These are phyloP conservation scores for Phytophthora agathidicida DNA, from an alignment of 352 stramenopile genomes.

Conservation along the genomic window DNA sequence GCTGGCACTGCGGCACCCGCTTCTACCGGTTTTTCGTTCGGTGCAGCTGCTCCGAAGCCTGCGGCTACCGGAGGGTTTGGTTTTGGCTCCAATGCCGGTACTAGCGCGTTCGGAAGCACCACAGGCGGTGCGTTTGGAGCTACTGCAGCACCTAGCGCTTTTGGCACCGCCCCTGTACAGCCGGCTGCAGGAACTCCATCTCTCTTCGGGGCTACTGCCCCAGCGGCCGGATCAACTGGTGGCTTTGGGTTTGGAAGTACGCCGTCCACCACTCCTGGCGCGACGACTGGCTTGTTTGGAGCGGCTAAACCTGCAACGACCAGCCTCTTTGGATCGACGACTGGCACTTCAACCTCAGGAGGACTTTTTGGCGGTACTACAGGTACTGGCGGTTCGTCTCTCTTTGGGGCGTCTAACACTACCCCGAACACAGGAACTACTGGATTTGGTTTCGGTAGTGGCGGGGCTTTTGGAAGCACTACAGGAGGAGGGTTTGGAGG, in stretches of 20 bases:
- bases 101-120: constrained; percentile 40
- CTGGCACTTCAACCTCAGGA: constrained; percentile 24
- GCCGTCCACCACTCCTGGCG: constrained; percentile 24
- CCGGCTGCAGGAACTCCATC: constrained; percentile 41
- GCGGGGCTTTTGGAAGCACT: constrained; percentile 42
- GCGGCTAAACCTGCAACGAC: constrained; percentile 39
- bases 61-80: constrained; percentile 43
- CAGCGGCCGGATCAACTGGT: constrained; percentile 32
- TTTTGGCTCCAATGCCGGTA: constrained; percentile 44
- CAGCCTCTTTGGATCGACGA: constrained; percentile 46
- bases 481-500: constrained; percentile 50
- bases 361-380: constrained; percentile 41
- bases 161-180: constrained; percentile 40
- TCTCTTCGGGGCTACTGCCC: constrained; percentile 42
- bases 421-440: constrained; percentile 35
- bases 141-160: constrained; percentile 39
- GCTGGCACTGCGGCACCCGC: constrained; percentile 30
- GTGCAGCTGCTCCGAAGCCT: constrained; percentile 37
- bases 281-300: constrained; percentile 50
- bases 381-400: constrained; percentile 38
- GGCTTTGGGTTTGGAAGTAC: constrained; percentile 53
- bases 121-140: constrained; percentile 42
- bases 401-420: constrained; percentile 42
- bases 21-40: constrained; percentile 51
- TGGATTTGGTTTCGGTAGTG: constrained; percentile 46